These are phyloP conservation scores for Clonostachys sp. DNA, from an alignment of 2,329 filamentous ascomycete genomes.

Conservation along the genomic window DNA sequence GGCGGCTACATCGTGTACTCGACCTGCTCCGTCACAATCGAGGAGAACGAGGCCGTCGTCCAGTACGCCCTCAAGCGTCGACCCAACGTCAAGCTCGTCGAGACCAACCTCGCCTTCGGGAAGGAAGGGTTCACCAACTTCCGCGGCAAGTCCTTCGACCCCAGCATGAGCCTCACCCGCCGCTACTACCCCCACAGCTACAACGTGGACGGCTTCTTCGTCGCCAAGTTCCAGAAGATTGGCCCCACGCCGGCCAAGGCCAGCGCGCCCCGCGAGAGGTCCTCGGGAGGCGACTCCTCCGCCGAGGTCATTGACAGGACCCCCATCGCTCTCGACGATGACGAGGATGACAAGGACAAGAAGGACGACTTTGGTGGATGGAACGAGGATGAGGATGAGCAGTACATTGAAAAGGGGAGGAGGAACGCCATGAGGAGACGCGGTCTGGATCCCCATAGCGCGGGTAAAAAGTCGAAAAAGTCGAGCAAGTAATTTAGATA, in stretches of 20 bases:
- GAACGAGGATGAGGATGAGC: slow-evolving; percentile 67
- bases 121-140: slow-evolving; percentile 89
- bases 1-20: slow-evolving; percentile 96
- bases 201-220: slow-evolving; percentile 98
- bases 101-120: slow-evolving; percentile 85
- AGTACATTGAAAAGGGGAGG: slow-evolving; percentile 70
- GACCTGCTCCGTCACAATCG: slow-evolving; percentile 89
- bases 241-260: slow-evolving; percentile 65
- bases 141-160: slow-evolving; percentile 87
- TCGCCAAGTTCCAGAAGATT: slow-evolving; percentile 94
- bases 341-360: slow-evolving; percentile 17
- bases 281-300: slow-evolving; percentile 16
- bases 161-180: slow-evolving; percentile 75
- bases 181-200: slow-evolving; percentile 88
- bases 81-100: slow-evolving; percentile 89
- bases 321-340: slow-evolving; percentile 50
- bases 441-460: slow-evolving; percentile 66
- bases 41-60: slow-evolving; percentile 87
- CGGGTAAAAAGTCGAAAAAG: slow-evolving; percentile 17
- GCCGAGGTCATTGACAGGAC: slow-evolving; percentile 62
- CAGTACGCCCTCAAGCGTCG: slow-evolving; percentile 89
- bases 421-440: slow-evolving; percentile 69
- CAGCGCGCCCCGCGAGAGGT: neutral
- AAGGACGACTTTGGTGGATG: slow-evolving; percentile 66
- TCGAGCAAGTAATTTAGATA: slow-evolving; percentile 1